Evolutionary conservation across 2,329 filamentous ascomycete genomes (phyloP).

Genomic region (Fusarium domesticum): DNA sequence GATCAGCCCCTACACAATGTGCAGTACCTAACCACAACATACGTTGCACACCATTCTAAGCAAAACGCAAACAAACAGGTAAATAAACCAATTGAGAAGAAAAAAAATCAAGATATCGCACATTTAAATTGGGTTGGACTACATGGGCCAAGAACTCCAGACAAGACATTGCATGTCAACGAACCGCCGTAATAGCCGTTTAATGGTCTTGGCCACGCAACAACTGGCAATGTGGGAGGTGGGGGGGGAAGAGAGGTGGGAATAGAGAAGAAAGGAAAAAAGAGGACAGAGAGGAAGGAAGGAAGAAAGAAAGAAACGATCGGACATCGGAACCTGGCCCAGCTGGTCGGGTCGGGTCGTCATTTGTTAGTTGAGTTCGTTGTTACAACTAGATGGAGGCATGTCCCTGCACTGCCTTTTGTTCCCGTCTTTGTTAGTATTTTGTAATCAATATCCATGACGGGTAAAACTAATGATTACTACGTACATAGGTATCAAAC

Average conservation of each 20-base stretch:
- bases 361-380: neutral
- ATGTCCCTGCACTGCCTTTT: neutral
- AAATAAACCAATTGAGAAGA: neutral
- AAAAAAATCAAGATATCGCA: neutral
- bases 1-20: too few species aligned
- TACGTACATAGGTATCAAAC: too few species aligned
- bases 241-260: neutral
- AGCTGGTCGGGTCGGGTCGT: neutral
- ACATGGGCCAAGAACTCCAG: slow-evolving; percentile 13
- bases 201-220: neutral
- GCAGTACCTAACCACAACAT: too few species aligned
- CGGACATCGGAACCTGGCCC: neutral
- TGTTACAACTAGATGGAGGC: neutral
- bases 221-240: neutral
- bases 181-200: neutral
- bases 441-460: neutral
- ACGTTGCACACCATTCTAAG: too few species aligned
- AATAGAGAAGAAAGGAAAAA: neutral
- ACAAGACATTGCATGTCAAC: neutral
- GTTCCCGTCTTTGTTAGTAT: neutral
- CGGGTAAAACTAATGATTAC: too few species aligned
- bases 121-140: too few species aligned
- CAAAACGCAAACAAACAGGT: too few species aligned
- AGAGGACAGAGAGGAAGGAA: neutral
- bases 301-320: neutral